Conservation (phyloP, 352 stramenopile genomes). For the Globisporangium apiculatum region DNA sequence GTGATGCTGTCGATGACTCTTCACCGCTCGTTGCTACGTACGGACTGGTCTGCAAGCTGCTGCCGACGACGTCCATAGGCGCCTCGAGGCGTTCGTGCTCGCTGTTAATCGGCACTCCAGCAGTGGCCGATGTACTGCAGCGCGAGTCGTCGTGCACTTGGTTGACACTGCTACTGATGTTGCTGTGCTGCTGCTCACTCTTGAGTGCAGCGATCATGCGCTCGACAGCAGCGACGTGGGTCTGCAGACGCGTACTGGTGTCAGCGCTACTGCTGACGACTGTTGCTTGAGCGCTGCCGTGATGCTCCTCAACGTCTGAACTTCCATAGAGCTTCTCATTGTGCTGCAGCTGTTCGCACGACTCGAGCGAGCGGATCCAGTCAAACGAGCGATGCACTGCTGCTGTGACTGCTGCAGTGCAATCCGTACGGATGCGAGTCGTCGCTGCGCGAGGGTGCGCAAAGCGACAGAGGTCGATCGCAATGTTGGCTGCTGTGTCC, state of each 20-base stretch:
- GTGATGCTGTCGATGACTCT: too few relatives aligned
- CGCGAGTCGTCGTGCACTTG: too few relatives aligned
- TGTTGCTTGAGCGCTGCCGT: not conserved
- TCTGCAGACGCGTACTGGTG: not conserved
- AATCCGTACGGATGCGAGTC: constrained; percentile 4
- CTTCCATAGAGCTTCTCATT: too few relatives aligned
- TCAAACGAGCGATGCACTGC: constrained; percentile 25
- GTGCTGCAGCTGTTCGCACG: constrained; percentile 10
- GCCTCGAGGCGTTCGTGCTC: too few relatives aligned
- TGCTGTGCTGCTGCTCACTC: not conserved
- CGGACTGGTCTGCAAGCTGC: too few relatives aligned
- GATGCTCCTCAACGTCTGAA: too few relatives aligned
- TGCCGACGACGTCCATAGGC: too few relatives aligned
- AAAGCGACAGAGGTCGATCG: constrained; percentile 36
- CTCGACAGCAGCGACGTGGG: constrained; percentile 6
- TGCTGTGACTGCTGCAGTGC: constrained; percentile 12
- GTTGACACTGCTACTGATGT: not conserved
- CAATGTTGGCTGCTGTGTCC: constrained; percentile 29
- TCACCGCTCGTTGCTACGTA: too few relatives aligned
- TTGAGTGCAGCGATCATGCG: constrained; percentile 8
- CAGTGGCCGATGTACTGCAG: too few relatives aligned
- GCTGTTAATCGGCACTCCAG: too few relatives aligned
- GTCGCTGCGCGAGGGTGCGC: not conserved
- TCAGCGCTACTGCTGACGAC: not conserved
- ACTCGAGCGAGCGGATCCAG: constrained; percentile 28